Percentiles rank a stretch among this genome's conserved stretches.
Evolutionary conservation across 768 basidiomycete species (phyloP).

Genomic region (Termitomyces sp.): DNA sequence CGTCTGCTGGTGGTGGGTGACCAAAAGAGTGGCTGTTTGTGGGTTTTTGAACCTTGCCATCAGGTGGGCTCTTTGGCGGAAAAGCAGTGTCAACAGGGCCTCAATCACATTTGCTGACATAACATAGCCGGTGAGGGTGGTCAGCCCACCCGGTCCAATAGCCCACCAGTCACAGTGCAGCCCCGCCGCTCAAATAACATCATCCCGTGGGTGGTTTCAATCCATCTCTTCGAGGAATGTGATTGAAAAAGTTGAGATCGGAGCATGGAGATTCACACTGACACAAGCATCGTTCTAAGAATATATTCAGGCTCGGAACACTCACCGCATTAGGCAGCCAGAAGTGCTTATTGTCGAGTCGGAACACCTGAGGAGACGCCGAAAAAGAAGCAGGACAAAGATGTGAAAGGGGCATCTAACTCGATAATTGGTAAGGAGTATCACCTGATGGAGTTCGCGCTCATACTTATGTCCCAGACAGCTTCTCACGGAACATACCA

Average conservation of each 20-base stretch:
- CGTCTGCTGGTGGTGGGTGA: neutral
- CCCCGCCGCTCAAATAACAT: neutral
- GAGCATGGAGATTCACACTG: neutral
- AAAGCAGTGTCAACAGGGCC: conserved; percentile 10
- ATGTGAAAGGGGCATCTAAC: neutral
- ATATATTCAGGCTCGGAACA: neutral
- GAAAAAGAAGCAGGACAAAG: neutral
- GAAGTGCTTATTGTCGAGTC: neutral
- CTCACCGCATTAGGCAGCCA: neutral
- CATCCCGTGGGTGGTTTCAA: neutral
- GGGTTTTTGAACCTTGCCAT: conserved; percentile 11
- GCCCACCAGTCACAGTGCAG: neutral
- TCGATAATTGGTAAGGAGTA: neutral
- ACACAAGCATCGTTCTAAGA: neutral
- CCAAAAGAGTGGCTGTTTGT: neutral
- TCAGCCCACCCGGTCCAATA: too few relatives aligned
- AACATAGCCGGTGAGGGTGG: conserved; percentile 7
- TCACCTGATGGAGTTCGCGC: neutral
- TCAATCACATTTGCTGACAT: conserved; percentile 11
- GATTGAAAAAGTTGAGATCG: too few relatives aligned
- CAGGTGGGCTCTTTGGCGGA: conserved; percentile 7
- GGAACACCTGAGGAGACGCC: neutral
- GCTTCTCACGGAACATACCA: neutral
- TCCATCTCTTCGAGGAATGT: neutral
- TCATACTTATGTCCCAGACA: neutral